phyloP scores from a whole-genome alignment of 139 green algal genomes.

The Yamagishiella unicocca region DNA sequence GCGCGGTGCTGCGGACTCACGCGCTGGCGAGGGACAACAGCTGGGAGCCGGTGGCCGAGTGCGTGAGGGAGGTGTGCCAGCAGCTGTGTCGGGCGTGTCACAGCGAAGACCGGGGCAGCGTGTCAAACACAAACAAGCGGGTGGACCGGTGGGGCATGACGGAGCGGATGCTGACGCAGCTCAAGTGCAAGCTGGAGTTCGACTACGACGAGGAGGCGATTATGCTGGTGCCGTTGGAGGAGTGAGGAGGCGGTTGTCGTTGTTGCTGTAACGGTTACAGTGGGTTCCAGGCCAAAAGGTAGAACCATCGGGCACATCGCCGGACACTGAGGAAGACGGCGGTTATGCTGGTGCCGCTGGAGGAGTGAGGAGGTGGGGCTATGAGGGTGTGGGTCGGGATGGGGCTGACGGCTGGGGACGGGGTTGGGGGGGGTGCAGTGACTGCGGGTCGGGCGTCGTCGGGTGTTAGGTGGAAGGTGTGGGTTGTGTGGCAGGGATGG shows the following conservation, averaged over 20 bases:
- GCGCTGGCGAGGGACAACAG: background rate
- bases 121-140: background rate
- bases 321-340: no score
- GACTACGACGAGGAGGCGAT: slow-evolving; percentile 13
- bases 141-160: slow-evolving; percentile 20
- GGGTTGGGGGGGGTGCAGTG: no score
- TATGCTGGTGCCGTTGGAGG: slow-evolving; percentile 8
- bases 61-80: slow-evolving; percentile 7
- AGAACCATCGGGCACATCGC: no score
- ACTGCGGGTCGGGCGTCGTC: background rate
- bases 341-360: background rate
- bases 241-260: background rate
- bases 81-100: slow-evolving; percentile 24
- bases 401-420: no score
- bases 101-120: background rate
- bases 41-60: background rate
- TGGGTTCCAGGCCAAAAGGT: no score
- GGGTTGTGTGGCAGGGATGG: background rate
- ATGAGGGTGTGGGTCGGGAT: no score
- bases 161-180: slow-evolving; percentile 24
- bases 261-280: no score
- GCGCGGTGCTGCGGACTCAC: slow-evolving; percentile 14
- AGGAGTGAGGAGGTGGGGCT: no score
- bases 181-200: slow-evolving; percentile 25
- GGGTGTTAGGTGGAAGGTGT: background rate